phyloP scores from a whole-genome alignment of 1,139 yeast species.

The Casaregolazyma suthepensis region DNA sequence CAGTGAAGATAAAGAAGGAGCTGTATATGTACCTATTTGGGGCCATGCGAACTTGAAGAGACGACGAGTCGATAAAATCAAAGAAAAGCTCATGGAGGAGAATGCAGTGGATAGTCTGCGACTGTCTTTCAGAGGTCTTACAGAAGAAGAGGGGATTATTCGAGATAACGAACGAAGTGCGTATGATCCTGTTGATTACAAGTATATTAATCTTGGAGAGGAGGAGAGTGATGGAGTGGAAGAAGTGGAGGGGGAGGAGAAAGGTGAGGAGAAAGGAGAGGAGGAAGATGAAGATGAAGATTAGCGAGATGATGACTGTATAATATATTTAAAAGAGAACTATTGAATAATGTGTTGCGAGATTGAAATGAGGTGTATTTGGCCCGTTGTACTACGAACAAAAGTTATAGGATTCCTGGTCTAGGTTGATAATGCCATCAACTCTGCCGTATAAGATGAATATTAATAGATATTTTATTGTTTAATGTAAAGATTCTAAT shows the following conservation, averaged over 20 bases:
- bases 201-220: conserved; percentile 18
- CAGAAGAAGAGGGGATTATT: conserved; percentile 57
- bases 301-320: not conserved
- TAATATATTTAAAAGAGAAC: not conserved
- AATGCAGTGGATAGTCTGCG: conserved; percentile 46
- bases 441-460: not conserved
- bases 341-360: not conserved
- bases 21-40: conserved; percentile 69
- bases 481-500: no score
- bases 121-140: conserved; percentile 63
- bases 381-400: no score
- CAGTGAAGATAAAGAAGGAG: conserved; percentile 50
- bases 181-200: conserved; percentile 58
- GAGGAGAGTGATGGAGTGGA: conserved; percentile 8
- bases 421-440: no score
- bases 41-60: conserved; percentile 79
- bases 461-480: no score
- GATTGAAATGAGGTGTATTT: not conserved
- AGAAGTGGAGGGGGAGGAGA: conserved; percentile 11
- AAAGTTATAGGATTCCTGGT: no score
- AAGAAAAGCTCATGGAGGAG: conserved; percentile 44
- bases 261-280: conserved; percentile 3
- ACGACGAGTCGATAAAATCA: conserved; percentile 59
- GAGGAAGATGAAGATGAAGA: not conserved
- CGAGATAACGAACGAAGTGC: conserved; percentile 65